phyloP scores from a whole-genome alignment of 441 rosid genomes.

The Capsella rubella region DNA sequence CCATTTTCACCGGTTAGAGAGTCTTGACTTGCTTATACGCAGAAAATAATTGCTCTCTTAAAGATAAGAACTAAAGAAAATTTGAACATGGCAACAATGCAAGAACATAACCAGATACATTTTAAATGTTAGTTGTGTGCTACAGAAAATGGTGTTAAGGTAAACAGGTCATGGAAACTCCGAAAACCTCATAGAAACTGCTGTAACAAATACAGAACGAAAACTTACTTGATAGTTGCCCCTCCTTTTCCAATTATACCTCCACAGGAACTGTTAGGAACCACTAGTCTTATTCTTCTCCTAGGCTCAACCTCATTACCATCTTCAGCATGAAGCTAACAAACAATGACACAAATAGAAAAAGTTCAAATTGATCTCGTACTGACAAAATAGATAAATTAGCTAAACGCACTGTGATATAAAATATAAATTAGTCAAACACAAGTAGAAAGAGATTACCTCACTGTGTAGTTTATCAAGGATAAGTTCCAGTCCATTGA shows the following conservation, averaged over 20 bases:
- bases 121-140: conserved; percentile 1
- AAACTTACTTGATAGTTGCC: conserved; percentile 88
- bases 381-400: conserved; percentile 17
- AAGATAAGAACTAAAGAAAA: neutral
- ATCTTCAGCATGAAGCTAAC: conserved; percentile 78
- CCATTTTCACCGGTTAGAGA: neutral
- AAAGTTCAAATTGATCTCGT: conserved; percentile 6
- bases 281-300: conserved; percentile 85
- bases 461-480: conserved; percentile 83
- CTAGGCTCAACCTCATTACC: conserved; percentile 81
- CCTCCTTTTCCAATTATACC: conserved; percentile 99
- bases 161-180: conserved; percentile 2
- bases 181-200: conserved; percentile 13
- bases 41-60: conserved; percentile 10
- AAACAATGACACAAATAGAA: conserved; percentile 31
- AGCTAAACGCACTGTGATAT: conserved; percentile 2
- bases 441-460: conserved; percentile 53
- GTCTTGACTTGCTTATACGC: neutral
- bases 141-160: neutral
- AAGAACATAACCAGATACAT: conserved; percentile 27
- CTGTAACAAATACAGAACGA: conserved; percentile 29
- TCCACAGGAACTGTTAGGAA: conserved; percentile 97
- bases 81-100: conserved; percentile 7
- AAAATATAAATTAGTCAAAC: conserved; percentile 24
- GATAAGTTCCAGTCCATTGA: conserved; percentile 85